Evolutionary conservation across 495 filamentous ascomycete species (phyloP).

Genomic region (Clohesyomyces aquaticus): DNA sequence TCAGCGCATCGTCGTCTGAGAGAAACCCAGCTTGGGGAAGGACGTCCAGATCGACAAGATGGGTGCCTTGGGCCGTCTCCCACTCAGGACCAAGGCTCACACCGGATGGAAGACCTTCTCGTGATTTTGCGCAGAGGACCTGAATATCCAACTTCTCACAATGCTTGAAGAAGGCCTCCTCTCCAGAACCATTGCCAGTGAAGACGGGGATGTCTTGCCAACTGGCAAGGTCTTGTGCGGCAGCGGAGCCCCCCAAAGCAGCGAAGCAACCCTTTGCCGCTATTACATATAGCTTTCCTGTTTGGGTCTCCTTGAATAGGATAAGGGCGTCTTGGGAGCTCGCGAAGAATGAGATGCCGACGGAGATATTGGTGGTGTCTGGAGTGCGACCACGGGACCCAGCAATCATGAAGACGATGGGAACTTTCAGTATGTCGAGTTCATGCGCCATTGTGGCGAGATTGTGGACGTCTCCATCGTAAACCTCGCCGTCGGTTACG

Average conservation of each 20-base stretch:
- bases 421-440: constrained; percentile 18
- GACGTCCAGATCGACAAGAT: constrained; percentile 22
- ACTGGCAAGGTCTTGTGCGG: constrained; percentile 30
- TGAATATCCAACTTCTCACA: constrained; percentile 13
- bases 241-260: constrained; percentile 32
- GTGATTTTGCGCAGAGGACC: constrained; percentile 12
- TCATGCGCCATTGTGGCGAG: constrained; percentile 20
- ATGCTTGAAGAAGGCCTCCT: constrained; percentile 35
- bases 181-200: too few relatives aligned
- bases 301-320: constrained; percentile 44
- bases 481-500: constrained; percentile 30
- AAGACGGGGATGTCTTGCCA: constrained; percentile 44
- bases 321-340: constrained; percentile 44
- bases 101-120: constrained; percentile 7
- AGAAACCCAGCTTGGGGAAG: constrained; percentile 20
- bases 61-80: constrained; percentile 14
- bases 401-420: constrained; percentile 31
- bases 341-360: constrained; percentile 49
- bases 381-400: constrained; percentile 28
- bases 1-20: constrained; percentile 5
- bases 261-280: constrained; percentile 49
- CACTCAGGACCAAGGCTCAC: constrained; percentile 27
- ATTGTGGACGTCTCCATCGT: constrained; percentile 15
- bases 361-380: constrained; percentile 46
- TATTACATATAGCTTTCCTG: constrained; percentile 42